A percentile compares a stretch with the other conserved stretches of the same genome.
Evolutionary conservation across 2,329 filamentous ascomycete genomes (phyloP).

Genomic region (Dactylonectria estremocensis): DNA sequence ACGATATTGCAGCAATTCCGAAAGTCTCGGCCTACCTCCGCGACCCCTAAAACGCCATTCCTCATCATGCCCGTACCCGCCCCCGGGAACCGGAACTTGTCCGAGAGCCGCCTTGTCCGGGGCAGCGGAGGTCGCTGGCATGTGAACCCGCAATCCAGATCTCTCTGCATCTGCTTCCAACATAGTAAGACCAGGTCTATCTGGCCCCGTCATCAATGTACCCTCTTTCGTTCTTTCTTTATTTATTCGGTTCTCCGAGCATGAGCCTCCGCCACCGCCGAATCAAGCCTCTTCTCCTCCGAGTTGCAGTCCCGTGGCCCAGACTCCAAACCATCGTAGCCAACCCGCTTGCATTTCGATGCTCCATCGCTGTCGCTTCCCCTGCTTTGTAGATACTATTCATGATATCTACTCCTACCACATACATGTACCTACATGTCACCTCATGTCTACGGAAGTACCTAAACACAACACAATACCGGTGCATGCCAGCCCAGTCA

Average conservation of each 20-base stretch:
- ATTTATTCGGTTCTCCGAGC: slow-evolving; percentile 12
- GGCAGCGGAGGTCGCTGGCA: slow-evolving; percentile 51
- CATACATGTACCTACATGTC: neutral
- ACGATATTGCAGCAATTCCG: slow-evolving; percentile 5
- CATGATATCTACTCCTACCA: neutral
- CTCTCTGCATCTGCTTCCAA: neutral
- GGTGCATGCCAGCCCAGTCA: slow-evolving; percentile 1
- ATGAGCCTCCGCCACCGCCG: neutral
- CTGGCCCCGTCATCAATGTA: no score
- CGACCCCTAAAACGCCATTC: slow-evolving; percentile 23
- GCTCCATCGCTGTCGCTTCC: neutral
- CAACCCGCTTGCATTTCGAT: neutral
- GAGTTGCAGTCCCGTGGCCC: neutral
- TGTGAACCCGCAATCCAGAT: slow-evolving; percentile 45
- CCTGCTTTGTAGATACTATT: neutral
- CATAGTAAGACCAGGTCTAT: neutral
- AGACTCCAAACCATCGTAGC: neutral
- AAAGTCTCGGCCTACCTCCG: slow-evolving; percentile 46
- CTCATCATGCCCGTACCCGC: slow-evolving; percentile 33
- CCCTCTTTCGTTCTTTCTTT: neutral
- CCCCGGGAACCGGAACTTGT: slow-evolving; percentile 45
- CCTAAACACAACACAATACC: neutral
- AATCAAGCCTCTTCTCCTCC: neutral
- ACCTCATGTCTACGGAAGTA: neutral
- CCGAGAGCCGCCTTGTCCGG: slow-evolving; percentile 47